Evolutionary conservation across 768 basidiomycete species (phyloP).

Genomic region (Pleurotus salmoneostramineus): DNA sequence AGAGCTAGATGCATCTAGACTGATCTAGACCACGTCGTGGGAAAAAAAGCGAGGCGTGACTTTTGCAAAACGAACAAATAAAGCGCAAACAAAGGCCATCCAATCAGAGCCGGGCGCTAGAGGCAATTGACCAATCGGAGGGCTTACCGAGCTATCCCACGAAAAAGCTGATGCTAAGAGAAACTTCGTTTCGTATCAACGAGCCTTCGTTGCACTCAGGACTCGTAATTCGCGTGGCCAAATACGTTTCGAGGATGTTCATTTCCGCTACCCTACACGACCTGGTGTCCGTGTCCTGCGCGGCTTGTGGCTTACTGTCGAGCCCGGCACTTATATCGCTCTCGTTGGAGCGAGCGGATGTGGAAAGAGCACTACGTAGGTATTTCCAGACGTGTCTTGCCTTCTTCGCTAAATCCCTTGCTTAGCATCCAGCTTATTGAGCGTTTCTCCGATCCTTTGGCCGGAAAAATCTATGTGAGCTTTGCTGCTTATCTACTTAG

Average conservation of each 20-base stretch:
- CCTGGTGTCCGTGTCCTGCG: slow-evolving; percentile 84
- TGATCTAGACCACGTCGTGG: too few species aligned
- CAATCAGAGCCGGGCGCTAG: too few species aligned
- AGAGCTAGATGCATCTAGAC: too few species aligned
- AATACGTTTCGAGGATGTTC: slow-evolving; percentile 74
- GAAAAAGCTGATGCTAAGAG: too few species aligned
- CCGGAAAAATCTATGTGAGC: slow-evolving; percentile 50
- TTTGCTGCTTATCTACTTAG: too few species aligned
- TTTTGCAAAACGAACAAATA: too few species aligned
- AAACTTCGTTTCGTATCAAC: too few species aligned
- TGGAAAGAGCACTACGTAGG: slow-evolving; percentile 77
- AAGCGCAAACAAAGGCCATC: too few species aligned
- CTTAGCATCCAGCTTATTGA: slow-evolving; percentile 75
- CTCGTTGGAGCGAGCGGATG: slow-evolving; percentile 80
- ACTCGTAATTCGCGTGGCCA: slow-evolving; percentile 39
- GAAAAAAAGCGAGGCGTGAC: too few species aligned
- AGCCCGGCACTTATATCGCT: slow-evolving; percentile 79
- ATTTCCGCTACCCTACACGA: slow-evolving; percentile 89
- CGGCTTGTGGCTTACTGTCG: slow-evolving; percentile 64
- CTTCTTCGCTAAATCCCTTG: slow-evolving; percentile 12
- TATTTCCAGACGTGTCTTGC: background rate
- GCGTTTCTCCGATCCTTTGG: slow-evolving; percentile 79
- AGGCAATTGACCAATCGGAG: too few species aligned
- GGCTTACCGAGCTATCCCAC: too few species aligned
- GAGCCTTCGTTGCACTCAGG: too few species aligned